phyloP scores from a whole-genome alignment of 2,329 filamentous ascomycete genomes.

The Fusarium beomiforme region DNA sequence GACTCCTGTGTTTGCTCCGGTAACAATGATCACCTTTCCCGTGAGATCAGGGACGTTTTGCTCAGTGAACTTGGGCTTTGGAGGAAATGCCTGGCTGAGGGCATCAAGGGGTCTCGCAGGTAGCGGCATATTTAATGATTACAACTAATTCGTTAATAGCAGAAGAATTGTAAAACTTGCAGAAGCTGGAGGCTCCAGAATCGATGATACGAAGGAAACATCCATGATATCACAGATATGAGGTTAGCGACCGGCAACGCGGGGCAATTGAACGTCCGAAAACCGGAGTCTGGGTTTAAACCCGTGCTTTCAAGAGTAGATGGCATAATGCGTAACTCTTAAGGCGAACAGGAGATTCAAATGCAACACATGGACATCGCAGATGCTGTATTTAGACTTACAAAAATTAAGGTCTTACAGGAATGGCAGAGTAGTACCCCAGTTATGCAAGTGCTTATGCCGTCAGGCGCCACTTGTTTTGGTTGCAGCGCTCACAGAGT shows the following conservation, averaged over 20 bases:
- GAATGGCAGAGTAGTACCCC: not conserved
- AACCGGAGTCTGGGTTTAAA: not conserved
- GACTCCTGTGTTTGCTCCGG: constrained; percentile 54
- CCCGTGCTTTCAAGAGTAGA: not conserved
- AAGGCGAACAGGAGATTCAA: not conserved
- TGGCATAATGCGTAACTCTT: not conserved
- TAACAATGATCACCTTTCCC: constrained; percentile 66
- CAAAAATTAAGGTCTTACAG: not conserved
- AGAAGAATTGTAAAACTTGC: not conserved
- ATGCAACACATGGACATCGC: not conserved
- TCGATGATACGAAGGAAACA: not conserved
- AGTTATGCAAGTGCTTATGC: constrained; percentile 19
- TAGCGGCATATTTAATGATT: not conserved
- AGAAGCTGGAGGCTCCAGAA: not conserved
- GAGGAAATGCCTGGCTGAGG: constrained; percentile 37
- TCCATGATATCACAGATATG: constrained; percentile 9
- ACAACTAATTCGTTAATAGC: not conserved
- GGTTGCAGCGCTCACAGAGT: not conserved
- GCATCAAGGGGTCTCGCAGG: constrained; percentile 21
- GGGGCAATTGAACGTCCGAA: constrained; percentile 22
- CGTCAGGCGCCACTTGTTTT: not conserved
- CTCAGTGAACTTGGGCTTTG: constrained; percentile 40
- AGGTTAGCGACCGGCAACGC: constrained; percentile 14
- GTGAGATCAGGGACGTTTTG: constrained; percentile 71
- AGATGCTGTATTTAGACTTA: not conserved